A percentile compares a stretch with the other conserved stretches of the same genome.
phyloP scores from a whole-genome alignment of 805 yeast species.

The Nematodospora valgi region DNA sequence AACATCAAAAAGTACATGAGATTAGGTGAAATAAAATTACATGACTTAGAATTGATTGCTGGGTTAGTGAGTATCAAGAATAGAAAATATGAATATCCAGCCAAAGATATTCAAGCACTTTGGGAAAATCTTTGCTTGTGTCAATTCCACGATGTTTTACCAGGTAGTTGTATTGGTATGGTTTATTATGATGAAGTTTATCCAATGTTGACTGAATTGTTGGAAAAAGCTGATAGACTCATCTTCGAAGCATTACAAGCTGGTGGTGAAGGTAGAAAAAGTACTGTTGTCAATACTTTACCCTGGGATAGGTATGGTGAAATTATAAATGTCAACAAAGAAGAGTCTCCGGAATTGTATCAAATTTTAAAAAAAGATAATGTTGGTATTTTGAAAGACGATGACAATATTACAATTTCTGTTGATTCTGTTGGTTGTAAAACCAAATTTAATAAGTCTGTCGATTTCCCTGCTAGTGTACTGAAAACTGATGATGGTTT shows the following conservation, averaged over 20 bases:
- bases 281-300: conserved; percentile 45
- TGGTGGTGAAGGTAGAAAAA: conserved; percentile 16
- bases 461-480: conserved; percentile 48
- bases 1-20: conserved; percentile 80
- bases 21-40: conserved; percentile 67
- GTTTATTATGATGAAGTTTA: conserved; percentile 81
- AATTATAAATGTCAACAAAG: conserved; percentile 37
- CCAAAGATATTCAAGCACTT: conserved; percentile 56
- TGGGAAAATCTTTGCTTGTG: conserved; percentile 91
- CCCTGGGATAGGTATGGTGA: conserved; percentile 58
- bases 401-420: conserved; percentile 16
- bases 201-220: conserved; percentile 64
- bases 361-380: conserved; percentile 10
- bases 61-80: conserved; percentile 62
- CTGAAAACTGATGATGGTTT: conserved; percentile 38
- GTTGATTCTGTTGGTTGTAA: conserved; percentile 18
- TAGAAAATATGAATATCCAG: conserved; percentile 67
- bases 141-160: conserved; percentile 97
- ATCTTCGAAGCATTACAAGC: conserved; percentile 49
- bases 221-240: conserved; percentile 51
- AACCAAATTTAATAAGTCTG: conserved; percentile 13
- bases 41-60: conserved; percentile 82
- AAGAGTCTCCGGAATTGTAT: conserved; percentile 14
- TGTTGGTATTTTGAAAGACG: conserved; percentile 9
- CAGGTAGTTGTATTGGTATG: conserved; percentile 93